Conservation (phyloP, 139 green algal genomes). For the Micractinium sp. region DNA sequence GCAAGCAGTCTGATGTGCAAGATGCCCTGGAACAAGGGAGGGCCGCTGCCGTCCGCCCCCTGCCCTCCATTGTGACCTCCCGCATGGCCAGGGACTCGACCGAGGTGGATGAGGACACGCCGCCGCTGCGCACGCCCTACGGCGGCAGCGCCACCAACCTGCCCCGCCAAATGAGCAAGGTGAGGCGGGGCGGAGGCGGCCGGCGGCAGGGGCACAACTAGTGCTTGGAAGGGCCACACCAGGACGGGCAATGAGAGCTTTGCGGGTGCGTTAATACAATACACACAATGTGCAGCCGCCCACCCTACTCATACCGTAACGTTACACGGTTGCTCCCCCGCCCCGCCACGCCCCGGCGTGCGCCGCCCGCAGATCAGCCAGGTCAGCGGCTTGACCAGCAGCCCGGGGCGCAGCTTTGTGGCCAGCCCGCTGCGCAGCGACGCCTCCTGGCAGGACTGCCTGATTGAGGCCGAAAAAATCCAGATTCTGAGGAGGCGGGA, state of each 20-base stretch:
- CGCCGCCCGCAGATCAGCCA: background rate
- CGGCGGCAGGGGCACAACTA: too few relatives aligned
- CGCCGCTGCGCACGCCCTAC: background rate
- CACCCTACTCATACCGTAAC: too few relatives aligned
- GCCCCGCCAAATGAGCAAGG: too few relatives aligned
- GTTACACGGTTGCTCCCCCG: too few relatives aligned
- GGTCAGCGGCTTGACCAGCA: background rate
- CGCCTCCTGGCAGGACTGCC: conserved; percentile 22
- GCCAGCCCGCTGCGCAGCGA: background rate
- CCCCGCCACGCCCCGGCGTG: too few relatives aligned
- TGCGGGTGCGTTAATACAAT: too few relatives aligned
- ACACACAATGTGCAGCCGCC: too few relatives aligned
- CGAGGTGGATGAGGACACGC: background rate
- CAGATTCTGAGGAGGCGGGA: conserved; percentile 29
- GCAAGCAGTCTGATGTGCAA: conserved; percentile 14
- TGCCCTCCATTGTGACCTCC: conserved; percentile 27
- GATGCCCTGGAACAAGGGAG: background rate
- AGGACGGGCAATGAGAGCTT: too few relatives aligned
- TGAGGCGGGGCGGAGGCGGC: too few relatives aligned
- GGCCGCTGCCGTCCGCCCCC: background rate
- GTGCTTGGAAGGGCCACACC: too few relatives aligned
- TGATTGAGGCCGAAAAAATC: conserved; percentile 32
- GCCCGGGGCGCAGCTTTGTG: background rate
- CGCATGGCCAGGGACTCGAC: background rate
- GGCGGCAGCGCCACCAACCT: too few relatives aligned